A percentile compares a stretch with the other conserved stretches of the same genome.
These are phyloP conservation scores for Manihot esculenta DNA, from an alignment of 441 rosid genomes.

Conservation along the genomic window DNA sequence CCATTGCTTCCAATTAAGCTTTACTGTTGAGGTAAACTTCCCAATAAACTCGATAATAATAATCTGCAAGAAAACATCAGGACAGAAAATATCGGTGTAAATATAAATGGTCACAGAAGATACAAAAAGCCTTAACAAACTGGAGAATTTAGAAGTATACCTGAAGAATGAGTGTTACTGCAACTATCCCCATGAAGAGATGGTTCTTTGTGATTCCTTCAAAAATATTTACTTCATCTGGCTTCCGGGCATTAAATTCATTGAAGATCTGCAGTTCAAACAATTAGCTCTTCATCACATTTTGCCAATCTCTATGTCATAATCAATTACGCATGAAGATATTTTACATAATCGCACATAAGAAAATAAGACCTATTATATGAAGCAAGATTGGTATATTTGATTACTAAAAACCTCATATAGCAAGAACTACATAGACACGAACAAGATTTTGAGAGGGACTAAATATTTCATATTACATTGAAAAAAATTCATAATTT, in stretches of 20 bases:
- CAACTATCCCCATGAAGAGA: slow-evolving; percentile 73
- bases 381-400: too few relatives aligned
- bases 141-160: slow-evolving; percentile 31
- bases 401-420: too few relatives aligned
- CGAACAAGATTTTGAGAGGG: too few relatives aligned
- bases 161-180: slow-evolving; percentile 75
- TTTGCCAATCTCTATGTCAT: not conserved
- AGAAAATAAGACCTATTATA: not conserved
- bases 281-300: not conserved
- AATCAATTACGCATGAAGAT: not conserved
- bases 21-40: slow-evolving; percentile 67
- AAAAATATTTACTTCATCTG: slow-evolving; percentile 79
- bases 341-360: not conserved
- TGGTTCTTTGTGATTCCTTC: slow-evolving; percentile 63
- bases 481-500: too few relatives aligned
- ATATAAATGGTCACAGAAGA: not conserved
- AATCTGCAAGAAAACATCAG: slow-evolving; percentile 37
- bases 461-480: too few relatives aligned
- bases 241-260: slow-evolving; percentile 92
- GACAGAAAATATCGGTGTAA: not conserved
- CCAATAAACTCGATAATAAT: slow-evolving; percentile 80
- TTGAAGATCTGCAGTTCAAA: slow-evolving; percentile 69
- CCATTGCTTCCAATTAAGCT: slow-evolving; percentile 83
- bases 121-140: not conserved
- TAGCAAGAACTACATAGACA: too few relatives aligned